Conservation (phyloP, 148 eudicot genomes). For the Spergularia marina region DNA sequence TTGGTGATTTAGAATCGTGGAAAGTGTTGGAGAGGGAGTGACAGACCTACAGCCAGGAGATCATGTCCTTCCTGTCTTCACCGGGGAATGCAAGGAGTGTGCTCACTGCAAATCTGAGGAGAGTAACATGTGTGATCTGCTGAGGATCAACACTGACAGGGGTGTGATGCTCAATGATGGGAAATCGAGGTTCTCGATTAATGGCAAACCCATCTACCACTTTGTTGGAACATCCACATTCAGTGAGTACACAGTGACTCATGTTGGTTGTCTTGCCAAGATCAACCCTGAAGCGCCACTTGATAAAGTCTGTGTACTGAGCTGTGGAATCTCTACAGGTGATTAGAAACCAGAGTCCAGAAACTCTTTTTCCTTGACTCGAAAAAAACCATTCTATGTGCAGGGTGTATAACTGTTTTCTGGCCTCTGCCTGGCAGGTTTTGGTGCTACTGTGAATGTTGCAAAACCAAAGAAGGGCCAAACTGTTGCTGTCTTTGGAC, state of each 20-base stretch:
- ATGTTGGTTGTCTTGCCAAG: conserved; percentile 64
- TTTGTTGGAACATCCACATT: conserved; percentile 73
- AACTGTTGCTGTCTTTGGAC: conserved; percentile 67
- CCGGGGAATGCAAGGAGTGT: conserved; percentile 68
- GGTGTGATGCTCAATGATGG: conserved; percentile 61
- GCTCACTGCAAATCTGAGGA: conserved; percentile 69
- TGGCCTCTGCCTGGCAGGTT: conserved; percentile 30
- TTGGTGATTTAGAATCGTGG: conserved; percentile 49
- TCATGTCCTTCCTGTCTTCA: conserved; percentile 68
- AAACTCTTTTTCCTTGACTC: background rate
- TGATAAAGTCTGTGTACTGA: conserved; percentile 70
- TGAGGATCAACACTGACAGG: conserved; percentile 69
- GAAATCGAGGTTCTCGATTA: conserved; percentile 49
- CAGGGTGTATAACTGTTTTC: background rate
- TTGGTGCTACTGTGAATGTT: conserved; percentile 77
- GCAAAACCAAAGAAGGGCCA: conserved; percentile 75
- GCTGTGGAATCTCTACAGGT: conserved; percentile 78
- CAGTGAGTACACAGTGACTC: conserved; percentile 62
- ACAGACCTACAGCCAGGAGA: conserved; percentile 64
- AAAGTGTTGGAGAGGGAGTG: conserved; percentile 80
- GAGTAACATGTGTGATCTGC: conserved; percentile 73
- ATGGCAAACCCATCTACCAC: conserved; percentile 61
- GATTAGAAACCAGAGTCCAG: background rate
- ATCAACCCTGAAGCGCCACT: conserved; percentile 71
- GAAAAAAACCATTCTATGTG: background rate